phyloP scores from a whole-genome alignment of 73 alveolate genomes.

The Paramecium sonneborni region DNA sequence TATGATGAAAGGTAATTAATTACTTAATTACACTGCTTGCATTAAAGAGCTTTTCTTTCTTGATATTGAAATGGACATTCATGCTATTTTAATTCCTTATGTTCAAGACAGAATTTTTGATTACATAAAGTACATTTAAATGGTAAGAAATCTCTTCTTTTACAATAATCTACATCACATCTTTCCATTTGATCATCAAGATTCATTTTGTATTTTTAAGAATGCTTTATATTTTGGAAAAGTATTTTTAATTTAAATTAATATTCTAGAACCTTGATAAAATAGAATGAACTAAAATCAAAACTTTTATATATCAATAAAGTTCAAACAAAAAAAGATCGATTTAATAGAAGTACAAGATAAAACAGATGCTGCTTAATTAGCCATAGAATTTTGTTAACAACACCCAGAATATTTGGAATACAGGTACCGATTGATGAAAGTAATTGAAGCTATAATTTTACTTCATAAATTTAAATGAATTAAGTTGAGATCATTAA shows the following conservation, averaged over 20 bases:
- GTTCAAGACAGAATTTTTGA: background rate
- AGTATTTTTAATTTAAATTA: background rate
- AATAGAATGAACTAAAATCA: background rate
- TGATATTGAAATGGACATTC: background rate
- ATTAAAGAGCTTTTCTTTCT: background rate
- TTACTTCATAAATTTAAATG: background rate
- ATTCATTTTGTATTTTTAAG: background rate
- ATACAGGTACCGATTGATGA: background rate
- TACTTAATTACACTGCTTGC: background rate
- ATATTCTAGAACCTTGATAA: background rate
- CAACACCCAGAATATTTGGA: background rate
- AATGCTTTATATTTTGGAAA: background rate
- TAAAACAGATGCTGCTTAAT: background rate
- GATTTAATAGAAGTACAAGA: background rate
- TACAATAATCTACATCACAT: slow-evolving; percentile 10
- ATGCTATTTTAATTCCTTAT: background rate
- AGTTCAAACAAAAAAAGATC: background rate
- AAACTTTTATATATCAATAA: background rate
- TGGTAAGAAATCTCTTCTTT: slow-evolving; percentile 22
- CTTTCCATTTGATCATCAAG: slow-evolving; percentile 19
- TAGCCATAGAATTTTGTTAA: background rate
- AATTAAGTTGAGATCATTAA: background rate
- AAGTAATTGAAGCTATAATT: background rate
- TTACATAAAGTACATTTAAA: background rate
- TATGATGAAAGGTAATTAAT: background rate